Percentiles rank a stretch among this genome's conserved stretches.
Evolutionary conservation across 1,284 basidiomycete species (phyloP).

Genomic region (Sporisorium graminicola): DNA sequence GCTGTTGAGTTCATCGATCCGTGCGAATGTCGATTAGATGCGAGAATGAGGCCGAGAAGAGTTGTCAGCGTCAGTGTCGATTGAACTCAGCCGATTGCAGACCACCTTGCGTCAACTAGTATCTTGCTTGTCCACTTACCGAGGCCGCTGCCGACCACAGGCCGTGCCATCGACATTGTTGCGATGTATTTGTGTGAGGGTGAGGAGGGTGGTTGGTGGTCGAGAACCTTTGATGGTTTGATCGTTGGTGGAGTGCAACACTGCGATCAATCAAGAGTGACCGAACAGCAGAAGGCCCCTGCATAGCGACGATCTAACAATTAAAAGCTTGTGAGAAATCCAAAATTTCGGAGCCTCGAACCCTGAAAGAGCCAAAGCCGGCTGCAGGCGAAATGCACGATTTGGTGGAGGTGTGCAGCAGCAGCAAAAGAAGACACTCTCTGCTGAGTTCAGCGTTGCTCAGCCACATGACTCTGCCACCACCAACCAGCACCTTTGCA

Average conservation of each 20-base stretch:
- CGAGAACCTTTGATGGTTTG: neutral
- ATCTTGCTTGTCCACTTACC: slow-evolving; percentile 29
- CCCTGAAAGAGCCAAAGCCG: slow-evolving; percentile 27
- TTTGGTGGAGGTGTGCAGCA: slow-evolving; percentile 36
- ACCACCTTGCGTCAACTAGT: neutral
- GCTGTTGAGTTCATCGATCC: slow-evolving; percentile 64
- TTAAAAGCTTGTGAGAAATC: neutral
- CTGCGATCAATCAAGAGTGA: neutral
- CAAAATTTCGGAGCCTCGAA: slow-evolving; percentile 17
- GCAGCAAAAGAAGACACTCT: neutral
- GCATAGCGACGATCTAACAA: slow-evolving; percentile 26
- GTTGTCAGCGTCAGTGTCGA: slow-evolving; percentile 1
- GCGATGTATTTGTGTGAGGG: neutral
- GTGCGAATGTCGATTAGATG: neutral
- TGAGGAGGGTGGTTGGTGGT: neutral
- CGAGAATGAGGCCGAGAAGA: neutral
- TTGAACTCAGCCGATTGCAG: neutral
- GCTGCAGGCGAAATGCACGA: slow-evolving; percentile 28
- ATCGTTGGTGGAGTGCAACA: slow-evolving; percentile 15
- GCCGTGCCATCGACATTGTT: slow-evolving; percentile 46
- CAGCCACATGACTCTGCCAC: slow-evolving; percentile 18
- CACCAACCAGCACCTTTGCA: slow-evolving; percentile 3
- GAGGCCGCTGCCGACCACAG: slow-evolving; percentile 57
- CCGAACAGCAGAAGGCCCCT: slow-evolving; percentile 21
- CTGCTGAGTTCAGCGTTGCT: slow-evolving; percentile 9